phyloP scores from a whole-genome alignment of 176 grass and related monocot species.

The Oryza nivara region DNA sequence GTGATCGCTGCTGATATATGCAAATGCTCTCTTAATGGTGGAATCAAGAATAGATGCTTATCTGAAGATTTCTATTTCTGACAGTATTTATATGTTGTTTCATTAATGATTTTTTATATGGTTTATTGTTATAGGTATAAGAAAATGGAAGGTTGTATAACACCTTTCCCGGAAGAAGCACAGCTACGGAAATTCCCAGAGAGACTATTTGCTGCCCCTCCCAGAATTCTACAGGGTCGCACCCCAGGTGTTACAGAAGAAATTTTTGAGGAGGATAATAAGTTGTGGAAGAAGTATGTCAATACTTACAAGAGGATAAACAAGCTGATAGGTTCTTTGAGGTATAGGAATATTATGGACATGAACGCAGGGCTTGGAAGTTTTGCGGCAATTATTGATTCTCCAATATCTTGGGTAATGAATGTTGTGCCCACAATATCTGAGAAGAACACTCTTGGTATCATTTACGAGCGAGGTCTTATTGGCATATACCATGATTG shows the following conservation, averaged over 20 bases:
- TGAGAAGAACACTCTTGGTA: conserved; percentile 58
- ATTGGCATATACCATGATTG: conserved; percentile 96
- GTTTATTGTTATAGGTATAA: conserved; percentile 67
- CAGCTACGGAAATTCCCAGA: conserved; percentile 67
- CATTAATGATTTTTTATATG: conserved; percentile 23
- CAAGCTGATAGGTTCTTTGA: conserved; percentile 63
- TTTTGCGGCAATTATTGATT: conserved; percentile 73
- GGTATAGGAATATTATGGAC: conserved; percentile 94
- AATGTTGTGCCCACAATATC: conserved; percentile 79
- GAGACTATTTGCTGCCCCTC: conserved; percentile 64
- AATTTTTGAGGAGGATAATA: conserved; percentile 65
- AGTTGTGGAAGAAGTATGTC: conserved; percentile 77
- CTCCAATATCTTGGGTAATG: conserved; percentile 73
- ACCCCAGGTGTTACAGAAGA: conserved; percentile 57
- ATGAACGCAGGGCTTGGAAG: conserved; percentile 95
- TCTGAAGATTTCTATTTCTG: conserved; percentile 12
- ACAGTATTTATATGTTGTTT: conserved; percentile 2
- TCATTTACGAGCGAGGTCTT: conserved; percentile 87
- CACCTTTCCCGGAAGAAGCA: conserved; percentile 44
- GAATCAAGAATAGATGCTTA: background rate
- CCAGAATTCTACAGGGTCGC: conserved; percentile 60
- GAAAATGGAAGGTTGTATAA: conserved; percentile 82
- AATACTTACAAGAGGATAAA: conserved; percentile 80
- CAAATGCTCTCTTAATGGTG: background rate
- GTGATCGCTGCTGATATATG: background rate